Conservation (phyloP, 2,329 filamentous ascomycete species). For the Escovopsis sp. region DNA sequence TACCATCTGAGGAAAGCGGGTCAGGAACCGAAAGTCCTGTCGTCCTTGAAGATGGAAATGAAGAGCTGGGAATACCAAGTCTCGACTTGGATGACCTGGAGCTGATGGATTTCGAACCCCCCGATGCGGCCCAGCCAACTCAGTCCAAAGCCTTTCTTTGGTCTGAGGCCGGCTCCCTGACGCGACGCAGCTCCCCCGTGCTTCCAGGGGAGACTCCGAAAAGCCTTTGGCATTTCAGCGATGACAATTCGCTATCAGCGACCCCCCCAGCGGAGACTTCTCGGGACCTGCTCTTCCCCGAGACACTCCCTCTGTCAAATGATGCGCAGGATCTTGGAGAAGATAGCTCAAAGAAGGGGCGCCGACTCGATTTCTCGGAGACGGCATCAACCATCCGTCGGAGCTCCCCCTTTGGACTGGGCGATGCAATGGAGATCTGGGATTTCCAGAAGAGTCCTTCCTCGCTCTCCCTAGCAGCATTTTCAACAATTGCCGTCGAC, state of each 20-base stretch:
- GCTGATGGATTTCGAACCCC: conserved; percentile 7
- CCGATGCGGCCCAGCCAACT: neutral
- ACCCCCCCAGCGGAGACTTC: conserved; percentile 11
- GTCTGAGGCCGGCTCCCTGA: conserved; percentile 16
- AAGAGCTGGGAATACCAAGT: conserved; percentile 5
- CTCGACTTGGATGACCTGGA: conserved; percentile 13
- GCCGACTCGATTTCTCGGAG: conserved; percentile 19
- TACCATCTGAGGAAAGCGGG: neutral
- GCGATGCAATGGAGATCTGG: conserved; percentile 7
- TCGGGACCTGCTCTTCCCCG: conserved; percentile 13
- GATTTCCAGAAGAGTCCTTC: conserved; percentile 6
- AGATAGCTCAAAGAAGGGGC: neutral
- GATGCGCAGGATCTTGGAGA: neutral
- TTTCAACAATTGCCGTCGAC: neutral
- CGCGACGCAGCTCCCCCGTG: conserved; percentile 17
- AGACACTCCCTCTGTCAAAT: conserved; percentile 15
- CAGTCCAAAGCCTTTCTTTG: conserved; percentile 10
- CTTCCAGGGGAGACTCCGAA: conserved; percentile 5
- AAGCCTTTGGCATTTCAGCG: conserved; percentile 12
- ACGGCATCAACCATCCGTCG: conserved; percentile 19
- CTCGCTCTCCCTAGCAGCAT: neutral
- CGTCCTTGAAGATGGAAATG: neutral
- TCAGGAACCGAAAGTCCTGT: neutral
- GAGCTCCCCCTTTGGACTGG: conserved; percentile 15
- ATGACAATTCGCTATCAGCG: conserved; percentile 11